Base-by-base conservation (phyloP, 192 early-diverging fungal genomes). In the Dispira simplex region DNA sequence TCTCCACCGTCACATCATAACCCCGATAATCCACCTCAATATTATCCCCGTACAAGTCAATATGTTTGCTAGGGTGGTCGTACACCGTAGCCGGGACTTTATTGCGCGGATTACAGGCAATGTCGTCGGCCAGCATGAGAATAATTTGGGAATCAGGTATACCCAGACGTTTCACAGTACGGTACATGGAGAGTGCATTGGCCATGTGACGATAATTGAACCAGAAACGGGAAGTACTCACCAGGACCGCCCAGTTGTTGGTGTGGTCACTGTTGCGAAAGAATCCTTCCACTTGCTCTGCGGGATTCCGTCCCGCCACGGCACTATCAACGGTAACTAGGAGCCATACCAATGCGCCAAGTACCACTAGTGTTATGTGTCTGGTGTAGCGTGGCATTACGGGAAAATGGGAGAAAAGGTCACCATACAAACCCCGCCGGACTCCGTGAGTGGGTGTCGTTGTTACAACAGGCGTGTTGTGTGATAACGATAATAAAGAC, bases 141-240 rank as follows among this genome's bases (percentile, higher is more conserved):
- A 99, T 92, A 68, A 99, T 97, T 75, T 96, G 92, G 11, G 90
- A 92, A 72, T 99, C 97, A 0, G 97, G 97, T 64, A 99, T 99
- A 25, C 97, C 97, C 28, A 99, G 81, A 26, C 93, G 83, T 66
- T 98, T 96, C 27, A 98, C 93, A 10, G 93, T 96, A n/a, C 91
- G 84, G 75, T 99, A 99, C 78, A 99, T 95, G 20, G 95, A 95
- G 26, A 99, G 77, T 11, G 95, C 92, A 70, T 99, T 99, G 68
- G 97, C 94, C 55, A 96, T 94, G 73, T 99, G 97, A 14, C 93
- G 77, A 73, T 99, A 99, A 75, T 99, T 99, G 81, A 99, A 97
- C 97, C 97, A 99, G 74, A 95, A 99, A 10, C 97, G 84, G 13
- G 97, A 99, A 3, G 97, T 95, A 65, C 67, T 63, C 79, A 92